A percentile compares a stretch with the other conserved stretches of the same genome.
phyloP scores from a whole-genome alignment of 768 basidiomycete genomes.

The Tricholoma terreum region DNA sequence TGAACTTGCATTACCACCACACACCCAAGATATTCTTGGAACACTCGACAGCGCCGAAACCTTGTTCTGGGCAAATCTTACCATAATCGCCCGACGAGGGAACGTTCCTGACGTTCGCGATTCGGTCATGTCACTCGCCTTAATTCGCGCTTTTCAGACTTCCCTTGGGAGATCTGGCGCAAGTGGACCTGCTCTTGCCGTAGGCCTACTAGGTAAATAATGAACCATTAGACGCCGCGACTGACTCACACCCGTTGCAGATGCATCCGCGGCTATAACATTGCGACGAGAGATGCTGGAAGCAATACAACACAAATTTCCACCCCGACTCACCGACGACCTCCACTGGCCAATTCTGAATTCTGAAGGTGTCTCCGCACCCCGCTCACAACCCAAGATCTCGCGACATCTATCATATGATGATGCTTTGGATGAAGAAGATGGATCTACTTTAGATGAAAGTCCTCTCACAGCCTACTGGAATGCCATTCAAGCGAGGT shows the following conservation, averaged over 20 bases:
- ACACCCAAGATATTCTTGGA: conserved; percentile 54
- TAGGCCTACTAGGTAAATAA: conserved; percentile 58
- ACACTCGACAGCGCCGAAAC: conserved; percentile 67
- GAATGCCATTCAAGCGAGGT: conserved; percentile 53
- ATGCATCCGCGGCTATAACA: conserved; percentile 72
- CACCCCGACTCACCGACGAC: conserved; percentile 51
- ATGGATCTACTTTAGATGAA: conserved; percentile 28
- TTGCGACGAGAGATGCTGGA: conserved; percentile 86
- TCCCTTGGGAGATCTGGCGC: conserved; percentile 64
- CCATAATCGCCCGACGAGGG: conserved; percentile 53
- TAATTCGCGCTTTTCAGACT: conserved; percentile 74
- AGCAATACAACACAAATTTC: conserved; percentile 70
- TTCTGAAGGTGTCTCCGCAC: conserved; percentile 40
- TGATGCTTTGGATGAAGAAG: conserved; percentile 35
- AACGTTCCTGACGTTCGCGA: conserved; percentile 72
- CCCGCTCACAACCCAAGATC: conserved; percentile 21
- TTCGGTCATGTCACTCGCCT: conserved; percentile 63
- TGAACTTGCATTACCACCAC: conserved; percentile 35
- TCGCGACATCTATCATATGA: conserved; percentile 13
- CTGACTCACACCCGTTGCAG: conserved; percentile 35
- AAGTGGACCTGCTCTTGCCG: conserved; percentile 52
- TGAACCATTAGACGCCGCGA: neutral
- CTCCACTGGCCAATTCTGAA: conserved; percentile 67
- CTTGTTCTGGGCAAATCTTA: conserved; percentile 65
- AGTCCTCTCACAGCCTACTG: conserved; percentile 55